A percentile compares a stretch with the other conserved stretches of the same genome.
Evolutionary conservation across 768 basidiomycete genomes (phyloP).

Genomic region (Amylocystis lapponica): DNA sequence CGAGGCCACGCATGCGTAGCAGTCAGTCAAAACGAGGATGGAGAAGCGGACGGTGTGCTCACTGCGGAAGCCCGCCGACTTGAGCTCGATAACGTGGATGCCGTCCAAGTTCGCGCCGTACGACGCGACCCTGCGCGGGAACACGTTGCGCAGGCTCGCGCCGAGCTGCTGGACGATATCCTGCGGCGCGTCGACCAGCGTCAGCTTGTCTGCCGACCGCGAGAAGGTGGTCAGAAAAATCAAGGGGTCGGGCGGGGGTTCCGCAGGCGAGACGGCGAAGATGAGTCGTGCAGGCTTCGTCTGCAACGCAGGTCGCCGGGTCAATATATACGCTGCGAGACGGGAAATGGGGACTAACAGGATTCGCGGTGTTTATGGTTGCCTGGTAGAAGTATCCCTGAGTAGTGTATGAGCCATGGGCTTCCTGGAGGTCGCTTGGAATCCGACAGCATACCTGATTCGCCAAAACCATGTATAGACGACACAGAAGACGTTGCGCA

Average conservation of each 20-base stretch:
- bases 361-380: slow-evolving; percentile 41
- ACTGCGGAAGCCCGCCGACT: slow-evolving; percentile 29
- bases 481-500: slow-evolving; percentile 54
- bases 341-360: slow-evolving; percentile 34
- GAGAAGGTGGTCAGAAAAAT: slow-evolving; percentile 69
- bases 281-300: slow-evolving; percentile 57
- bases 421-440: slow-evolving; percentile 6
- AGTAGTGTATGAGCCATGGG: slow-evolving; percentile 6
- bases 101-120: slow-evolving; percentile 44
- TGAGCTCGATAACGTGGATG: slow-evolving; percentile 51
- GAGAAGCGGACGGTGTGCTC: neutral
- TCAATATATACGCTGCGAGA: too few species aligned
- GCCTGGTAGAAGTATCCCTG: slow-evolving; percentile 73
- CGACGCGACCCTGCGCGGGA: slow-evolving; percentile 36
- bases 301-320: slow-evolving; percentile 12
- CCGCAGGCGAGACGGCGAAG: slow-evolving; percentile 49
- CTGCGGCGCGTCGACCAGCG: slow-evolving; percentile 36
- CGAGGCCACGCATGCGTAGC: neutral
- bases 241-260: slow-evolving; percentile 43
- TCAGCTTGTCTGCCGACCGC: slow-evolving; percentile 50
- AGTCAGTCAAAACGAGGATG: neutral
- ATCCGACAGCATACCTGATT: slow-evolving; percentile 36
- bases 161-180: slow-evolving; percentile 34
- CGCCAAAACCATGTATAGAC: slow-evolving; percentile 56
- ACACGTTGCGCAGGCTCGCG: slow-evolving; percentile 32